Evolutionary conservation across 164 flowering plant species (phyloP).

Genomic region (Dillenia turbinata): DNA sequence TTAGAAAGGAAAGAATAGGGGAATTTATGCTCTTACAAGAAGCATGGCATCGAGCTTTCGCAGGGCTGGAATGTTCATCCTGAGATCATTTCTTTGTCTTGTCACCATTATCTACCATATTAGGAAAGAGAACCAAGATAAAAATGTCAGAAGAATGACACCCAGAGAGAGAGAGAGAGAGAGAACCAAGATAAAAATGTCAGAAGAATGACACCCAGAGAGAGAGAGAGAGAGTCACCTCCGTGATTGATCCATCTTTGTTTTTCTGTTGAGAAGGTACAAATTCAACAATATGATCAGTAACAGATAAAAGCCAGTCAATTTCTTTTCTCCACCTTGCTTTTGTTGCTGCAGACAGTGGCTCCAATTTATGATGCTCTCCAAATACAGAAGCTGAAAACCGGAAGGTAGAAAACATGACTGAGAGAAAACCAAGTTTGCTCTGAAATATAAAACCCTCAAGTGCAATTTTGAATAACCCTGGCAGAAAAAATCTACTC

Average conservation of each 20-base stretch:
- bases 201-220: neutral
- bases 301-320: constrained; percentile 85
- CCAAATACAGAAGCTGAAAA: constrained; percentile 86
- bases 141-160: neutral
- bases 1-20: neutral
- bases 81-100: constrained; percentile 74
- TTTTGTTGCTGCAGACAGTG: constrained; percentile 70
- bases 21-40: constrained; percentile 46
- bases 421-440: neutral
- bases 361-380: constrained; percentile 69
- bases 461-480: no score
- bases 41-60: constrained; percentile 90
- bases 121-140: neutral
- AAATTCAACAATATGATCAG: constrained; percentile 89
- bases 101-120: constrained; percentile 76
- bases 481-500: no score
- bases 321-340: constrained; percentile 83
- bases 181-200: neutral
- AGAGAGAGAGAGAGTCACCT: constrained; percentile 37
- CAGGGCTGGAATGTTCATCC: constrained; percentile 81
- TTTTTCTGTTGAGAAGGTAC: constrained; percentile 78
- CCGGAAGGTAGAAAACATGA: neutral
- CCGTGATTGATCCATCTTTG: constrained; percentile 64
- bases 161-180: neutral
- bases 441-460: no score